These are phyloP conservation scores for Phytophthora vignae DNA, from an alignment of 352 stramenopile genomes.

Conservation along the genomic window DNA sequence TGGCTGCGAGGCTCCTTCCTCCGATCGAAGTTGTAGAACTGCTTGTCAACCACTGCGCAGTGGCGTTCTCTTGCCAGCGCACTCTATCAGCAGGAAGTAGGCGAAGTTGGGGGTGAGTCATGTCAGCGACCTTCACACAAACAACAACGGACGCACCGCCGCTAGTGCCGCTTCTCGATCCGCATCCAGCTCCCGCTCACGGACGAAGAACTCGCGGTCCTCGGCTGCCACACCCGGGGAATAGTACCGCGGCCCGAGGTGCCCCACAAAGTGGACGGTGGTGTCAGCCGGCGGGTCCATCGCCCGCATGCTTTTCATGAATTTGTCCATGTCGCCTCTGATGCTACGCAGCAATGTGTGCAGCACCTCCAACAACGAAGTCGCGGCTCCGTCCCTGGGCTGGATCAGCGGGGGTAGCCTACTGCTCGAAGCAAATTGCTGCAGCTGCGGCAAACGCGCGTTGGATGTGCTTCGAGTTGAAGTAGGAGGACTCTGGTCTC, in stretches of 20 bases:
- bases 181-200: slow-evolving; percentile 27
- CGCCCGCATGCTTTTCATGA: slow-evolving; percentile 39
- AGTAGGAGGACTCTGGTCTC: background rate
- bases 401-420: background rate
- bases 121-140: too few species aligned
- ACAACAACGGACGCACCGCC: slow-evolving; percentile 29
- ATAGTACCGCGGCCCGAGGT: slow-evolving; percentile 28
- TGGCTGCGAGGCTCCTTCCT: slow-evolving; percentile 5
- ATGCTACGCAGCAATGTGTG: slow-evolving; percentile 61
- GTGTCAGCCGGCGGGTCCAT: slow-evolving; percentile 38
- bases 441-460: slow-evolving; percentile 14
- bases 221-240: slow-evolving; percentile 38
- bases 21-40: slow-evolving; percentile 62
- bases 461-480: background rate
- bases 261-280: slow-evolving; percentile 19
- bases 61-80: slow-evolving; percentile 51
- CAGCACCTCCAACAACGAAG: slow-evolving; percentile 54
- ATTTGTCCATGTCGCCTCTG: slow-evolving; percentile 39
- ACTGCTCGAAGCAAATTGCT: slow-evolving; percentile 7
- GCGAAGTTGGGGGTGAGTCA: background rate
- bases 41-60: slow-evolving; percentile 51
- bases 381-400: slow-evolving; percentile 21
- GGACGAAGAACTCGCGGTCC: slow-evolving; percentile 47
- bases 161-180: slow-evolving; percentile 36
- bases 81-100: slow-evolving; percentile 31